These are phyloP conservation scores for Lepraria neglecta DNA, from an alignment of 495 filamentous ascomycete genomes.

Conservation along the genomic window DNA sequence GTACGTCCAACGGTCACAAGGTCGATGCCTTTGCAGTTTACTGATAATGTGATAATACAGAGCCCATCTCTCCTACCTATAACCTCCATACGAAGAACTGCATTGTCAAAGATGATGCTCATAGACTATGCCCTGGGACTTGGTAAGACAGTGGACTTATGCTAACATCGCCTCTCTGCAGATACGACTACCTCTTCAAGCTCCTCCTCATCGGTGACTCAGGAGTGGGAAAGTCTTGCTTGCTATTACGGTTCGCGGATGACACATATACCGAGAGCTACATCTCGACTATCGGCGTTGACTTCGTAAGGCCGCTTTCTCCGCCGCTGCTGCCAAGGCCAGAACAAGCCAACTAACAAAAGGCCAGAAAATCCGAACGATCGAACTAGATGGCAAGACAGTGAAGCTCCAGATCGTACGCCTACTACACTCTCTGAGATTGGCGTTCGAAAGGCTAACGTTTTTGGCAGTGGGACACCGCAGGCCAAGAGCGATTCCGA, in stretches of 20 bases:
- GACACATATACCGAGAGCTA: slow-evolving; percentile 99
- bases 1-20: slow-evolving; percentile 51
- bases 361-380: slow-evolving; percentile 94
- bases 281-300: slow-evolving; percentile 98
- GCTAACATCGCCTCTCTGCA: slow-evolving; percentile 35
- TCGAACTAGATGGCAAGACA: slow-evolving; percentile 98
- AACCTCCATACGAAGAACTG: neutral
- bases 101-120: no score
- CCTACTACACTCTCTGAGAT: neutral
- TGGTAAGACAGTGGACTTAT: neutral
- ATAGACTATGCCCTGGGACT: neutral
- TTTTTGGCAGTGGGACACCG: slow-evolving; percentile 82
- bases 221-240: slow-evolving; percentile 98
- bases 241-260: slow-evolving; percentile 95
- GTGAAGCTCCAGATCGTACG: slow-evolving; percentile 99
- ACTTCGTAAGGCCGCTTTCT: slow-evolving; percentile 68
- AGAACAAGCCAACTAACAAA: slow-evolving; percentile 27
- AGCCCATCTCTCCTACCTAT: neutral
- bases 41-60: slow-evolving; percentile 13
- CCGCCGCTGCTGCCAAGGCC: neutral
- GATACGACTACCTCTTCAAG: slow-evolving; percentile 99
- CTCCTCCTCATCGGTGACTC: slow-evolving; percentile 99
- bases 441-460: neutral
- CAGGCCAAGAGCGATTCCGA: slow-evolving; percentile 97
- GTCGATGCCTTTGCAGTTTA: neutral